Conservation (phyloP, 1,284 basidiomycete genomes). For the Rhodotorula sp. region DNA sequence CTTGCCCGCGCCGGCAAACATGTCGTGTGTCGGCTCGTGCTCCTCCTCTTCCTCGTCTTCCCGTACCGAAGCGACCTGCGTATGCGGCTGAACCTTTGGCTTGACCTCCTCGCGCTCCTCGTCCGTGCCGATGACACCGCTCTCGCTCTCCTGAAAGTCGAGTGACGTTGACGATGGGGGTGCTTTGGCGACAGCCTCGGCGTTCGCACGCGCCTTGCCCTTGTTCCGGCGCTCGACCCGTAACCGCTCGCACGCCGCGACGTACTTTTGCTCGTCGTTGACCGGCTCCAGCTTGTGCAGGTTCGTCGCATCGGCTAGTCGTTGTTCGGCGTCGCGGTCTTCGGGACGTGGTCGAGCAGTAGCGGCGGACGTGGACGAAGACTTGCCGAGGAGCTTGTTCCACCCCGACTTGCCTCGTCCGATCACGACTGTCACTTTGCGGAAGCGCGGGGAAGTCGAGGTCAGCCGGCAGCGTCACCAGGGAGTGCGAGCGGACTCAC, state of each 20-base stretch:
- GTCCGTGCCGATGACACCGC: constrained; percentile 11
- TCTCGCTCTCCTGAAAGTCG: constrained; percentile 26
- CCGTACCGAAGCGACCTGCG: constrained; percentile 23
- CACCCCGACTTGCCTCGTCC: constrained; percentile 37
- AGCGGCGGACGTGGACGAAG: not conserved
- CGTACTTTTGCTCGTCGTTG: constrained; percentile 8
- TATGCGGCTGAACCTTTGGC: not conserved
- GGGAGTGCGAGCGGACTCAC: constrained; percentile 5
- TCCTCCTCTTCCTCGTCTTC: constrained; percentile 54
- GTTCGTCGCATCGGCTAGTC: not conserved
- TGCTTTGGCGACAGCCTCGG: not conserved
- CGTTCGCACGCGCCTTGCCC: not conserved
- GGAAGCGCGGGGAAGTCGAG: not conserved
- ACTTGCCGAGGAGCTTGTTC: constrained; percentile 24
- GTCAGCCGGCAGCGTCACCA: not conserved
- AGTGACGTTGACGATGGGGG: not conserved
- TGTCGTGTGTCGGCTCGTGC: constrained; percentile 39
- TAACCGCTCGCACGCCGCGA: constrained; percentile 6
- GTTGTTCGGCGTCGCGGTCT: not conserved
- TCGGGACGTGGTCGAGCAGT: not conserved
- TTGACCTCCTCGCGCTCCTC: not conserved
- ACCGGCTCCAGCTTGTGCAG: not conserved
- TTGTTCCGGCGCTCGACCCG: not conserved
- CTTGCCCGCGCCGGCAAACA: constrained; percentile 63
- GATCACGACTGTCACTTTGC: constrained; percentile 59